Evolutionary conservation across 768 basidiomycete genomes (phyloP), one percentile per base, ranked within the genome.

Genomic region (Tephrocybe sp.): DNA sequence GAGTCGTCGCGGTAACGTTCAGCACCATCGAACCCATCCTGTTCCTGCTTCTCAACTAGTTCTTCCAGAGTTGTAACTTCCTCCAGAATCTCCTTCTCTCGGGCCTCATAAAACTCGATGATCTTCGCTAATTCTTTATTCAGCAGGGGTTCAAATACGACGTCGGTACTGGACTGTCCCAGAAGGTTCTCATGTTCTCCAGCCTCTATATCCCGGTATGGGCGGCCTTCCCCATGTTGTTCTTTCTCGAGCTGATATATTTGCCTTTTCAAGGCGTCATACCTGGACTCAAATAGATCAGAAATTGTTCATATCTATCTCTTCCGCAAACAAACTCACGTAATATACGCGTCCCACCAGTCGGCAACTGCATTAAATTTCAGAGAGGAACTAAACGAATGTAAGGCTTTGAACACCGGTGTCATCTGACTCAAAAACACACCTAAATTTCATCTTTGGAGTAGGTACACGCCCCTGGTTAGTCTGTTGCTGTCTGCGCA

Each of bases 281-380:
- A 95, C n/a, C 90, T 92, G 57, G 32, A 26, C 13, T 20, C 12
- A 30, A 13, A 3, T 20, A 22, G 3, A 32, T 45, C 33, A 45
- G 17, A n/a, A 34, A 40, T 3, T 30, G 35, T 34, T 8, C n/a
- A 19, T 4, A 26, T 11, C 17, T 14, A 39, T 9, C 5, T 41
- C 9, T 35, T 19, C 31, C 19, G 39, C 7, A 42, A 31, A 48
- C 41, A 11, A 45, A 79, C 88, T 54, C 60, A 92, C 84, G 87
- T 81, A 39, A 95, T 90, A 64, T 95, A 95, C 44, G 92, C 86
- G 54, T 92, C 89, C 85, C 87, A 89, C 92, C 92, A 94, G 45
- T 95, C 92, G 0, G 91, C 75, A 20, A 93, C 87, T 2, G 91
- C 89, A 59, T 95, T 95, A 70, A 94, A 94, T 66, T 92, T 90